Evolutionary conservation across 2,329 filamentous ascomycete species (phyloP), one percentile per base, ranked within the genome.

Genomic region (Talaromyces sp.): DNA sequence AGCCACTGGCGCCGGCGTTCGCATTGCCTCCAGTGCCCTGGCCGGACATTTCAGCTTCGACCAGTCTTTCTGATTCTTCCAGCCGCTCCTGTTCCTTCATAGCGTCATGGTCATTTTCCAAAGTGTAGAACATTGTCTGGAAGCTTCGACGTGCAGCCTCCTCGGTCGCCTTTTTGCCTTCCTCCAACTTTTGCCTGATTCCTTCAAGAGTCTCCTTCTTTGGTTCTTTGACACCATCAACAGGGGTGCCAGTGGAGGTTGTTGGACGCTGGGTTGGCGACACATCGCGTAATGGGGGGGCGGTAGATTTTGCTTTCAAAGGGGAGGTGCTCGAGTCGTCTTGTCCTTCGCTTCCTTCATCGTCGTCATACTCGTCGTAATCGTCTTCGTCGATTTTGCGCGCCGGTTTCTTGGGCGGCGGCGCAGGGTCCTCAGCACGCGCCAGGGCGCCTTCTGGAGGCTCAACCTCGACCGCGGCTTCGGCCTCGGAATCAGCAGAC

Each of bases 11-110:
- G 38, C 80, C 78, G 19, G 77, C 78, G 63, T 81, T 81, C 64
- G 78, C 79, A 62, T 78, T 79, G 62, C 78, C 79, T 59, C 76
- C 83, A 58, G 83, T 84, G 69, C 59, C 59, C 65, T 83, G 80
- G 32, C 83, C 82, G 31, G 93, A 92, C 82, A 96, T 95, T 77
- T 99, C 95, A 14, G 93, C 93, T 74, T 98, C 93, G 10, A 98
- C 89, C 73, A 96, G 92, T 72, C 96, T 89, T 74, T 99, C 95
- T 1, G 96, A 92, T 74, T 98, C 95, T 71, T 99, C 95, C 27
- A 99, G 83, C 74, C 93, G 91, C 75, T 98, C 92, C 76, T 99
- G 95, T 75, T 99, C 95, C 60, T 98, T 78, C 95, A 99, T 98
- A 55, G 95, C 95, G 68, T 93, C 91, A 59, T 91, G 86, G 72